Conservation (phyloP, 106 monocot species). For the Posidonia australis region DNA sequence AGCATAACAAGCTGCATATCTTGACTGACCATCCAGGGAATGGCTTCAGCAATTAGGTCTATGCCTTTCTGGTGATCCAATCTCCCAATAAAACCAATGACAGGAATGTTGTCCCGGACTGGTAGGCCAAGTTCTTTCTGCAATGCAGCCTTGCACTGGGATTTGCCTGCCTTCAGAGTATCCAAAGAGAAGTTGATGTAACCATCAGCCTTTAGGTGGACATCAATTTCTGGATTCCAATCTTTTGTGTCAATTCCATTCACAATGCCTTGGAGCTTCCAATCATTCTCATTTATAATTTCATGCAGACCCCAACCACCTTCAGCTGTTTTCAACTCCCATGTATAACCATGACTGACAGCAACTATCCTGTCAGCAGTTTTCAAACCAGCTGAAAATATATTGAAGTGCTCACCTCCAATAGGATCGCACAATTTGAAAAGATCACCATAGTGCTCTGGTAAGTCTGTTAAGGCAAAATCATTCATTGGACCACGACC, state of each 20-base stretch:
- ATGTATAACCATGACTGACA: constrained; percentile 73
- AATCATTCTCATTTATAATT: constrained; percentile 53
- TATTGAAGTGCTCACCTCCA: constrained; percentile 78
- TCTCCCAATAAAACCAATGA: constrained; percentile 77
- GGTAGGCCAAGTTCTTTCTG: constrained; percentile 62
- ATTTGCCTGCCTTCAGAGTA: constrained; percentile 44
- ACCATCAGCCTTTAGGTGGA: constrained; percentile 56
- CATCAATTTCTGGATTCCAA: constrained; percentile 65
- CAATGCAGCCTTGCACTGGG: constrained; percentile 71
- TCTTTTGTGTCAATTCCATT: constrained; percentile 65
- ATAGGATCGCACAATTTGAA: constrained; percentile 55
- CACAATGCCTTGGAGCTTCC: constrained; percentile 83
- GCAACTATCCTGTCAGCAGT: constrained; percentile 61
- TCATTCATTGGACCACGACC: constrained; percentile 75
- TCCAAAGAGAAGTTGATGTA: constrained; percentile 68
- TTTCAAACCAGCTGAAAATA: constrained; percentile 74
- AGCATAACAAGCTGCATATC: constrained; percentile 73
- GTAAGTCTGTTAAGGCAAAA: constrained; percentile 34
- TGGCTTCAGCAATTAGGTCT: constrained; percentile 72
- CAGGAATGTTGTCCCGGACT: constrained; percentile 49
- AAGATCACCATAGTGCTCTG: constrained; percentile 45
- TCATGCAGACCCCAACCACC: constrained; percentile 85
- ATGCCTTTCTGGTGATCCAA: constrained; percentile 84
- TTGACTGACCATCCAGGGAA: constrained; percentile 62
- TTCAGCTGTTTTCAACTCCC: constrained; percentile 80